Evolutionary conservation across 352 stramenopile species (phyloP).

Genomic region (Pythium periplocum): DNA sequence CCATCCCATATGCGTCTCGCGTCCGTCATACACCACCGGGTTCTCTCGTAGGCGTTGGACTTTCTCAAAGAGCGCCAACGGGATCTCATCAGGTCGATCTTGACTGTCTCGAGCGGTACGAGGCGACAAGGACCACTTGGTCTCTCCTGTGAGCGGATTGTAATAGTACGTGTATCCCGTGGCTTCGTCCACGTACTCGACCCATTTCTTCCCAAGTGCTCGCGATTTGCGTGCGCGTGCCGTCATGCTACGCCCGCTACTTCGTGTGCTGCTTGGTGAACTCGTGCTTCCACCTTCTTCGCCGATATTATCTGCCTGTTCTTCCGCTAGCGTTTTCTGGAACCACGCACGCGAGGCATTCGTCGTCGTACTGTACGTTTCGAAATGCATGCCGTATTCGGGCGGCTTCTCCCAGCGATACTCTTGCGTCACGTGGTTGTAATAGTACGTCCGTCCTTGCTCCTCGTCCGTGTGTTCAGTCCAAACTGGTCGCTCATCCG

Average conservation of each 20-base stretch:
- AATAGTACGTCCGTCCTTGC: constrained; percentile 53
- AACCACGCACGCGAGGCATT: constrained; percentile 72
- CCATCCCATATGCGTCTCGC: constrained; percentile 64
- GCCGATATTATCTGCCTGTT: constrained; percentile 7
- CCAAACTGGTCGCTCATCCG: constrained; percentile 45
- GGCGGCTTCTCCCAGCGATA: constrained; percentile 73
- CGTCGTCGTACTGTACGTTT: constrained; percentile 29
- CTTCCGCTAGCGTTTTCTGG: constrained; percentile 3
- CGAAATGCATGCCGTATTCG: constrained; percentile 56
- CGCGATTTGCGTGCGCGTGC: constrained; percentile 30
- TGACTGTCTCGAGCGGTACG: constrained; percentile 50
- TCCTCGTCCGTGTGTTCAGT: constrained; percentile 47
- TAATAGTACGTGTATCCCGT: constrained; percentile 89
- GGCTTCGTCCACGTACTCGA: constrained; percentile 74
- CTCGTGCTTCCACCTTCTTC: not conserved
- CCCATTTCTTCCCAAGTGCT: constrained; percentile 67
- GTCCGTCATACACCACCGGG: constrained; percentile 41
- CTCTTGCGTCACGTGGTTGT: constrained; percentile 66
- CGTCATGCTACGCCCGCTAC: constrained; percentile 14
- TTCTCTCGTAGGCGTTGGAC: constrained; percentile 42
- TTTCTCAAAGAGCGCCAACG: constrained; percentile 46
- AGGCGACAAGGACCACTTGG: constrained; percentile 78
- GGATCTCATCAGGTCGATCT: constrained; percentile 50
- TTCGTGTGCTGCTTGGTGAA: not conserved
- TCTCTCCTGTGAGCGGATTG: constrained; percentile 87